Conservation (phyloP, 805 yeast species). For the Zygoascus tannicola region DNA sequence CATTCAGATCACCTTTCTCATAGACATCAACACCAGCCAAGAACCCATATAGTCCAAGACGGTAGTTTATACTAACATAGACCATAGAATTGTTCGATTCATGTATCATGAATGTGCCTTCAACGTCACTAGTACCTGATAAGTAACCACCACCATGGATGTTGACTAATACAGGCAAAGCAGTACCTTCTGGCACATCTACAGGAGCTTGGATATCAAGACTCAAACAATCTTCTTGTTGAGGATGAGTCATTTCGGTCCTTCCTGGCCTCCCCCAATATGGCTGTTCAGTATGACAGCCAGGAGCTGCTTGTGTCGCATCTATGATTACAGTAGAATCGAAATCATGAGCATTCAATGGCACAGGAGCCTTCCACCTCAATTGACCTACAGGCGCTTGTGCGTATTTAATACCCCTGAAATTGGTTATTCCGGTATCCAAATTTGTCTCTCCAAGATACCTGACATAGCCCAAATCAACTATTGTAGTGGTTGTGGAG, state of each 20-base stretch:
- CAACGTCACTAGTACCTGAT: constrained; percentile 19
- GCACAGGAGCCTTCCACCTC: constrained; percentile 10
- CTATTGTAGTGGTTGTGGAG: too few relatives aligned
- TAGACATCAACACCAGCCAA: constrained; percentile 22
- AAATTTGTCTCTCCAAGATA: not conserved
- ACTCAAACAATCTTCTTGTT: constrained; percentile 8
- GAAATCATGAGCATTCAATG: constrained; percentile 1
- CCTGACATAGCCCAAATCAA: not conserved
- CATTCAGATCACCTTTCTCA: constrained; percentile 20
- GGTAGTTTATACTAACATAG: constrained; percentile 25
- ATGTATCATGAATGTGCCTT: constrained; percentile 17
- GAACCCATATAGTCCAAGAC: constrained; percentile 31
- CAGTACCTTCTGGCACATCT: not conserved
- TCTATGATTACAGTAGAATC: not conserved
- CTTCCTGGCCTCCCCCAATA: not conserved
- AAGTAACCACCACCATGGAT: constrained; percentile 31
- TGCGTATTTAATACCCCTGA: constrained; percentile 10
- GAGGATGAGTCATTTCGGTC: not conserved
- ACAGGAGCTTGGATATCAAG: constrained; percentile 6
- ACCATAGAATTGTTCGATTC: constrained; percentile 13
- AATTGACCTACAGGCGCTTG: constrained; percentile 9
- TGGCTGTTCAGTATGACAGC: constrained; percentile 4
- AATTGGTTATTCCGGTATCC: not conserved
- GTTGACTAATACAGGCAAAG: constrained; percentile 24
- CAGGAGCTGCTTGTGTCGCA: constrained; percentile 4